Base-by-base conservation (phyloP, 2,329 filamentous ascomycete genomes). In the Ciborinia camelliae region DNA sequence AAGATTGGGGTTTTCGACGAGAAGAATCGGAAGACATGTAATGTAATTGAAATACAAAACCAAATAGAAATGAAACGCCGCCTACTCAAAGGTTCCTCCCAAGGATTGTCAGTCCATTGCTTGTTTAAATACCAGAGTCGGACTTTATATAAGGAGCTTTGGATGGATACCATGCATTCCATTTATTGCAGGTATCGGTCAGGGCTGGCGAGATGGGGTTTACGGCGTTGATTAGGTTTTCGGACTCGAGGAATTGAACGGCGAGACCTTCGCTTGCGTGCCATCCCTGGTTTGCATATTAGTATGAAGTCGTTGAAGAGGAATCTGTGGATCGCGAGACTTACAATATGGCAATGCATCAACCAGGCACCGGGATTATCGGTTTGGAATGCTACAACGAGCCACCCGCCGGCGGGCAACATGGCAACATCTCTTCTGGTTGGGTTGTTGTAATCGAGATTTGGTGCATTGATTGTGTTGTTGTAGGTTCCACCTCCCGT, bases 361-460 rank as follows among this genome's bases (percentile, higher is more conserved):
- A 70, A 28, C 69, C 69, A 70, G 43, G 69, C 50, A 57, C 69
- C 69, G 2, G 69, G 82, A 70, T 71, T 86, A 79, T 57, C 67
- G 0, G 66, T 66, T 39, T 64, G 41, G 57, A 69, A 71, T 9
- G 66, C 69, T 20, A 71, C 14, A 15, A 65, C 66, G 2, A 70
- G 52, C 50, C 50, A 70, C 9, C 70, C 69, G 26, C 63, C 51
- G 2, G 62, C 65, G 7, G 64, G 64, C 12, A 84, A 73, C 69
- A 82, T 77, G 8, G 81, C 80, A 2, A 80, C 79, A 69, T 84
- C 82, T 37, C 82, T 77, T 7, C 82, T 79, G 28, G 79, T 76
- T 0, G 82, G 81, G 68, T 83, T 84, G 5, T 69, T 60, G 20
- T 72, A 66, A 26, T 69, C 61, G 35, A 68, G 55, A 1, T 26